These are phyloP conservation scores for Daldinia decipiens DNA, from an alignment of 495 filamentous ascomycete genomes.

Conservation along the genomic window DNA sequence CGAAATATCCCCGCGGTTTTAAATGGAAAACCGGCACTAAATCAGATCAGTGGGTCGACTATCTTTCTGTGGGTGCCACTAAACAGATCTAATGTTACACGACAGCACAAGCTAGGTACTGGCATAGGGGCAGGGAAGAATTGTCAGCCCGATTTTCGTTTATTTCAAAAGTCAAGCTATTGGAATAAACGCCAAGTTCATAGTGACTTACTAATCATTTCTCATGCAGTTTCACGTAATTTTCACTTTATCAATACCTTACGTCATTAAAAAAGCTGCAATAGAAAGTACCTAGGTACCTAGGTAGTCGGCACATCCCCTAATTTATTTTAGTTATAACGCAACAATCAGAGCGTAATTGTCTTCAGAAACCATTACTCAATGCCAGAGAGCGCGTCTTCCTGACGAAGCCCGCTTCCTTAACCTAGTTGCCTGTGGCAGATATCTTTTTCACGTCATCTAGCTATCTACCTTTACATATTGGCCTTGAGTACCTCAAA, in stretches of 20 bases:
- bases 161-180: too few species aligned
- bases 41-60: background rate
- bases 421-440: background rate
- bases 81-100: background rate
- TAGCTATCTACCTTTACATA: conserved; percentile 37
- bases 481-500: conserved; percentile 50
- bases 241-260: background rate
- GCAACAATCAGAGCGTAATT: background rate
- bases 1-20: conserved; percentile 15
- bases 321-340: background rate
- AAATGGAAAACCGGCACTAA: background rate
- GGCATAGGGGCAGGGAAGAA: too few species aligned
- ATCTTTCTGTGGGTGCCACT: background rate
- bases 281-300: too few species aligned
- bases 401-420: background rate
- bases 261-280: background rate
- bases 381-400: background rate
- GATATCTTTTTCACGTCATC: background rate
- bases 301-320: background rate
- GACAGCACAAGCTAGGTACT: background rate
- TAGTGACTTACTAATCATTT: too few species aligned
- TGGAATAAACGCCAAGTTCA: too few species aligned
- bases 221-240: background rate
- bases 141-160: too few species aligned
- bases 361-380: background rate